A percentile compares a stretch with the other conserved stretches of the same genome.
These are phyloP conservation scores for Citrus medica DNA, from an alignment of 345 rosid genomes.

Conservation along the genomic window DNA sequence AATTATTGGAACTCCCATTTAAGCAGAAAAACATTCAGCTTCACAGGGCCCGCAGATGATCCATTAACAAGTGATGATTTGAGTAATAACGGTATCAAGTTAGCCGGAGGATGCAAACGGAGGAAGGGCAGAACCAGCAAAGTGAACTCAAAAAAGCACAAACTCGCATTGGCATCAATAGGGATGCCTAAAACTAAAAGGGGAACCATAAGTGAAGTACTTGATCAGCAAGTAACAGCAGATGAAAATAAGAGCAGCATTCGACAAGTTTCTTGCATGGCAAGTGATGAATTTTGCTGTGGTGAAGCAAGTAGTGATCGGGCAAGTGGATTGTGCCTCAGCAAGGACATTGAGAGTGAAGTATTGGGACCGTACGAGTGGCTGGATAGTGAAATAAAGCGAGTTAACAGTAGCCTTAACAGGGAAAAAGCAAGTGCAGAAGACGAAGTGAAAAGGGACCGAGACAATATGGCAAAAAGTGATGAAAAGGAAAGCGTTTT, in stretches of 20 bases:
- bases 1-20: conserved; percentile 89
- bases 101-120: conserved; percentile 15
- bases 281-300: background rate
- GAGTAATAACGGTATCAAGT: conserved; percentile 1
- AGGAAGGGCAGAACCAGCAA: conserved; percentile 30
- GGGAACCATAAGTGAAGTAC: background rate
- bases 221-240: background rate
- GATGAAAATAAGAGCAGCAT: background rate
- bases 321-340: background rate
- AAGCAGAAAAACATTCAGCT: conserved; percentile 57
- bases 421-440: conserved; percentile 20
- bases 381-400: conserved; percentile 64
- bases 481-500: conserved; percentile 23
- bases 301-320: conserved; percentile 4
- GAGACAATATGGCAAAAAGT: conserved; percentile 12
- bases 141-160: conserved; percentile 45
- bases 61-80: background rate
- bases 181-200: conserved; percentile 6
- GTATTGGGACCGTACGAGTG: conserved; percentile 61
- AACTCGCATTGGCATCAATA: conserved; percentile 25
- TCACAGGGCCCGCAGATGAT: conserved; percentile 11
- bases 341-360: conserved; percentile 18
- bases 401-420: conserved; percentile 25
- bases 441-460: background rate
- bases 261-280: conserved; percentile 1